These are phyloP conservation scores for Wickerhamiella domercqiae DNA, from an alignment of 805 yeast genomes.

Conservation along the genomic window DNA sequence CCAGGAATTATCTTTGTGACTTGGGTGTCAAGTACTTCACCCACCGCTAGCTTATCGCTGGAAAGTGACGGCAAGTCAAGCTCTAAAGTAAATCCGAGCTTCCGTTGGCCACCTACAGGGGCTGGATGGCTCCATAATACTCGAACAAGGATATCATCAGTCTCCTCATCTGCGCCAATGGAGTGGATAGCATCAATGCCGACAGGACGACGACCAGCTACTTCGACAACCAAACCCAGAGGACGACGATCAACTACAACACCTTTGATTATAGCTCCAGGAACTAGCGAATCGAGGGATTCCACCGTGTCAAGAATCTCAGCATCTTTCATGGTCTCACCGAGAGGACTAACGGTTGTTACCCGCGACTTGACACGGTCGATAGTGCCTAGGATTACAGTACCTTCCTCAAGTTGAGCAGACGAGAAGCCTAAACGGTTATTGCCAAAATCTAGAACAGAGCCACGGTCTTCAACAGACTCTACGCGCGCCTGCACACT, in stretches of 20 bases:
- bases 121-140: slow-evolving; percentile 17
- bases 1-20: slow-evolving; percentile 36
- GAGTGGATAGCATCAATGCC: slow-evolving; percentile 54
- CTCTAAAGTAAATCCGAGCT: slow-evolving; percentile 46
- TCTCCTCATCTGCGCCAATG: slow-evolving; percentile 12
- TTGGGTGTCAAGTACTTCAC: slow-evolving; percentile 42
- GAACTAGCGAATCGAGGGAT: slow-evolving; percentile 36
- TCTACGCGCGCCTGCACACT: slow-evolving; percentile 61
- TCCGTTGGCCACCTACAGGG: slow-evolving; percentile 29
- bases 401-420: slow-evolving; percentile 47
- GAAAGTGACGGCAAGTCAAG: slow-evolving; percentile 35
- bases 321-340: slow-evolving; percentile 14
- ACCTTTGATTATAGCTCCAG: slow-evolving; percentile 73
- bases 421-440: slow-evolving; percentile 43
- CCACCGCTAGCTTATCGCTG: slow-evolving; percentile 27
- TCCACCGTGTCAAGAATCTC: slow-evolving; percentile 58
- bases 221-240: slow-evolving; percentile 53
- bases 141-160: slow-evolving; percentile 8
- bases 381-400: slow-evolving; percentile 50
- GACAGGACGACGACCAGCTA: slow-evolving; percentile 60
- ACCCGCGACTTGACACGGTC: slow-evolving; percentile 11
- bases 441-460: slow-evolving; percentile 52
- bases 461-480: slow-evolving; percentile 88
- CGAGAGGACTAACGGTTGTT: slow-evolving; percentile 13
- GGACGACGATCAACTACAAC: slow-evolving; percentile 40